These are phyloP conservation scores for Pseudohalonectria lignicola DNA, from an alignment of 2,329 filamentous ascomycete genomes.

Conservation along the genomic window DNA sequence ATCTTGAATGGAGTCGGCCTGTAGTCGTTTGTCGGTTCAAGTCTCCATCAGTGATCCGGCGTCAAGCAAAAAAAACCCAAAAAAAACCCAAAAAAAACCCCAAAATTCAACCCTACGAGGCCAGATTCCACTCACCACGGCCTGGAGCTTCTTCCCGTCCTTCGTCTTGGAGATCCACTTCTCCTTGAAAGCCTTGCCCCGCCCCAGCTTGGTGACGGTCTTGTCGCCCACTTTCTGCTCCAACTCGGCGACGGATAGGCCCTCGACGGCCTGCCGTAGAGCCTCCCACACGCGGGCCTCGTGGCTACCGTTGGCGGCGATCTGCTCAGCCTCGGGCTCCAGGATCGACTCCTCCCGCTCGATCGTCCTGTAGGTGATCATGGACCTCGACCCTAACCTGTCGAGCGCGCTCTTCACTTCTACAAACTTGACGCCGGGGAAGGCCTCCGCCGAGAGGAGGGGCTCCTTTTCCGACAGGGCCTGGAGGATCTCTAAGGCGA, in stretches of 20 bases:
- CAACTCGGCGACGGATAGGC: constrained; percentile 68
- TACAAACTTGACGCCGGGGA: constrained; percentile 53
- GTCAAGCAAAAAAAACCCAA: too few species aligned
- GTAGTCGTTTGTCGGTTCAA: too few species aligned
- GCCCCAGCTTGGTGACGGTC: constrained; percentile 69
- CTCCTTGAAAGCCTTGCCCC: constrained; percentile 84
- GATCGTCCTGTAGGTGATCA: constrained; percentile 77
- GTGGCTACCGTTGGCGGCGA: constrained; percentile 66
- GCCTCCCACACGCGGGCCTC: constrained; percentile 76
- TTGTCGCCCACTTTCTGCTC: constrained; percentile 58
- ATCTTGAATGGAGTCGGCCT: constrained; percentile 69
- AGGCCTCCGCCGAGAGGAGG: constrained; percentile 57
- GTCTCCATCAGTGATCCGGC: too few species aligned
- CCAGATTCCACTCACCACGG: constrained; percentile 38
- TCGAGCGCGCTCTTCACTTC: constrained; percentile 82
- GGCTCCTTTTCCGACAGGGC: constrained; percentile 52
- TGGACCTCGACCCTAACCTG: constrained; percentile 70
- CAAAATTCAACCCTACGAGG: too few species aligned
- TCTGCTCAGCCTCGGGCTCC: constrained; percentile 63
- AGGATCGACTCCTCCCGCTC: constrained; percentile 69
- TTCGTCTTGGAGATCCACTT: constrained; percentile 58
- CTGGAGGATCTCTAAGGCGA: constrained; percentile 54
- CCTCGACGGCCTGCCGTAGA: constrained; percentile 60
- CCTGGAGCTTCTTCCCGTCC: constrained; percentile 39
- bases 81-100: too few species aligned